Evolutionary conservation across 148 eudicot genomes (phyloP).

Genomic region (Nyssa sinensis): DNA sequence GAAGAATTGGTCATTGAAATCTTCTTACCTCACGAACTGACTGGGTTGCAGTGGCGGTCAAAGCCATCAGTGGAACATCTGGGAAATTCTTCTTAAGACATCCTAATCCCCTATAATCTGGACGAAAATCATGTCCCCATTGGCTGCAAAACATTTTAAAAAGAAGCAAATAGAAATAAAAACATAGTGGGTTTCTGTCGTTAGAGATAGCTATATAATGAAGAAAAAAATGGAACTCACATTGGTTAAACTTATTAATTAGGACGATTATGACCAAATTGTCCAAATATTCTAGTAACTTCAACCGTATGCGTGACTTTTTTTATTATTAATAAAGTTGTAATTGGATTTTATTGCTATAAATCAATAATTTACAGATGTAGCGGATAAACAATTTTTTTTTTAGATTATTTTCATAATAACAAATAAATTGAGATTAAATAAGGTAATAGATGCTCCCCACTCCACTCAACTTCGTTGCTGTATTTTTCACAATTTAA

Average conservation of each 20-base stretch:
- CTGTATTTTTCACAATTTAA: neutral
- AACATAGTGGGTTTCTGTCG: neutral
- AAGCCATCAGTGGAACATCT: constrained; percentile 92
- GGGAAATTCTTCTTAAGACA: constrained; percentile 89
- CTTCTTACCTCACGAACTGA: constrained; percentile 80
- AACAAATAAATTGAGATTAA: neutral
- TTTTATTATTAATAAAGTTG: neutral
- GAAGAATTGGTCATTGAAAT: neutral
- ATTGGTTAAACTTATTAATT: neutral
- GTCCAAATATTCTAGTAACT: neutral
- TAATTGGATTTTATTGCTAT: neutral
- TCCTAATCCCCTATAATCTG: constrained; percentile 89
- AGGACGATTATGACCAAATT: neutral
- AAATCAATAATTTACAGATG: neutral
- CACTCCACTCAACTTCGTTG: neutral
- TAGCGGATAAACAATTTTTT: neutral
- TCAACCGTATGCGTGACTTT: neutral
- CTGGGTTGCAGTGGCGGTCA: constrained; percentile 97
- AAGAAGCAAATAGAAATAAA: neutral
- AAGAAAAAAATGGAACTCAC: neutral
- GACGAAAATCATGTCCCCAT: constrained; percentile 99
- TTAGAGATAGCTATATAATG: no score
- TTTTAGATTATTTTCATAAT: neutral
- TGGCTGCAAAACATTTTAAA: constrained; percentile 60
- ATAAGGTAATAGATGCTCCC: neutral